Base-by-base conservation (phyloP, 805 yeast genomes). In the Nakazawaea ernobii region DNA sequence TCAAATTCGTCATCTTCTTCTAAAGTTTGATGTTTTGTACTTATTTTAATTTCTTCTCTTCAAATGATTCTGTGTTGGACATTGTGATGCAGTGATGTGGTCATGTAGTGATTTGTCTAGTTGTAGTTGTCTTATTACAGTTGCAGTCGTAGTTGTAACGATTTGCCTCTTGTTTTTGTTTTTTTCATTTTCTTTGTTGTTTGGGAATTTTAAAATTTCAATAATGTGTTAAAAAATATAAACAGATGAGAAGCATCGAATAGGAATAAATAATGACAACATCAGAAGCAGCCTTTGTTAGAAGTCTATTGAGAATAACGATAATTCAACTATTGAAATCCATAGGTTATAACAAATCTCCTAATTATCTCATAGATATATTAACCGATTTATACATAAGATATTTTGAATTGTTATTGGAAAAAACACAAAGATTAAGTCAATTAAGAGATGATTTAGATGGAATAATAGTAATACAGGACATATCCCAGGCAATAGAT, bases 321-420 rank as follows among this genome's bases (percentile, higher is more conserved):
- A 52, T 64, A 30, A 71, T 77, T 1, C 82, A 84, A 65, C 68
- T 84, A 4, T 72, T 92, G 45, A 80, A 88, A 52, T 80, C 94
- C 0, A 77, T 82, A 29, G 99, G 99, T 0, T 88, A 90, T 57
- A 96, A 88, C 52, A 75, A 81, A 55, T 81, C 91, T 53, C 73
- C 81, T 44, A 86, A 92, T 7, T 70, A 79, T 7, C 77, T 85
- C 1, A 69, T 92, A 8, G 91, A 89, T 58, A 74, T 82, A 2
- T 55, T 90, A n/a, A 82, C 95, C 0, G 97, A 90, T 57, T 58
- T 92, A 1, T 80, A 84, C 59, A 67, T 86, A 14, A 74, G 84
- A 49, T 84, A 82, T 59, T 63, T 92, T 39, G 68, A 69, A 42
- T 65, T 81, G 14, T 58, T 92, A 17, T 63, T 81, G 1, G 54